phyloP scores from a whole-genome alignment of 257 asterid species.

The Solanum stenotomum region DNA sequence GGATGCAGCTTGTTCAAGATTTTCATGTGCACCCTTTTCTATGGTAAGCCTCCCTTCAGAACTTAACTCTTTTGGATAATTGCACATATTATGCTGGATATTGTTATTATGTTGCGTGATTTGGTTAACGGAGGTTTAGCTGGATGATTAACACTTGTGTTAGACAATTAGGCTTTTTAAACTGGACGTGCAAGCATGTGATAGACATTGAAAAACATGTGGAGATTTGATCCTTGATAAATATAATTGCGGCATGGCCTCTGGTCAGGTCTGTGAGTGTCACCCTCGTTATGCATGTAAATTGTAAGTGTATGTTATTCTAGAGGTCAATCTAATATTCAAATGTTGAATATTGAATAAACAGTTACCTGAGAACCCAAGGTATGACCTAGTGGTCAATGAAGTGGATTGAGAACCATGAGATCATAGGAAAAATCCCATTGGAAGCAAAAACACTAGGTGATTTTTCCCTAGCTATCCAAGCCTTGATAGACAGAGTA shows the following conservation, averaged over 20 bases:
- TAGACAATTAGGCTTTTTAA: neutral
- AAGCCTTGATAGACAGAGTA: neutral
- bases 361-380: neutral
- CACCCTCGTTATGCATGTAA: neutral
- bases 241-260: neutral
- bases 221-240: neutral
- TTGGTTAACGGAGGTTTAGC: neutral
- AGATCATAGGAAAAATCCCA: neutral
- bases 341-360: neutral
- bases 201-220: neutral
- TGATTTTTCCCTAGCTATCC: neutral
- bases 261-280: neutral
- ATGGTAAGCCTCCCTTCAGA: constrained; percentile 35
- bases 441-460: neutral
- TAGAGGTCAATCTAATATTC: neutral
- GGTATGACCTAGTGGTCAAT: neutral
- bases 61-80: neutral
- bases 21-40: constrained; percentile 61
- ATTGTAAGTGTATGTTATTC: neutral
- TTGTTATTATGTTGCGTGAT: neutral
- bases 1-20: constrained; percentile 83
- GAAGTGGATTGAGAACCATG: neutral
- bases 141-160: neutral
- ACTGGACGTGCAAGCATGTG: neutral
- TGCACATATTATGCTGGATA: neutral